Base-by-base conservation (phyloP, 805 yeast genomes). In the Lipomyces oligophaga region DNA sequence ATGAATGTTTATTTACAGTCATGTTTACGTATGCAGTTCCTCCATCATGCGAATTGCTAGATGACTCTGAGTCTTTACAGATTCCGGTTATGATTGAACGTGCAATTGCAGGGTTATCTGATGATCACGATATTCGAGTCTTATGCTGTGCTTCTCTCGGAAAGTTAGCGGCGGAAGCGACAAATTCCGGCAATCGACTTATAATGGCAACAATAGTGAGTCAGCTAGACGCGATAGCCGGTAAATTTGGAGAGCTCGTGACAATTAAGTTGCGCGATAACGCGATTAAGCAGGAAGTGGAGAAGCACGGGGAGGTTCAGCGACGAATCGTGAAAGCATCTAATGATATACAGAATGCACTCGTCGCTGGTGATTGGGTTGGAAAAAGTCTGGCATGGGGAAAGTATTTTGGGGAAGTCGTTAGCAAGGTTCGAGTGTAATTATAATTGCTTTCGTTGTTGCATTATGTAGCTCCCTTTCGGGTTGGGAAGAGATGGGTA, bases 221-320 rank as follows among this genome's bases (percentile, higher is more conserved):
- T n/a, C 49, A 45, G 3, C 38, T 59, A 11, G 59, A 57, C 10
- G 45, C 36, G 7, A 43, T 72, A 31, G 64, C 65, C 21, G 65
- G 62, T 3, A 64, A 73, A n/a, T 67, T 72, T 40, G 65, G 63
- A 8, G 72, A 70, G 38, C 67, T 74, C 21, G 56, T 77, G 43
- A 69, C 68, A 33, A 72, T 72, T 43, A 79, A 75, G 50, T 64
- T 79, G 43, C 73, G 77, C 50, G 80, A 76, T 21, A 79, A 74
- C 43, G 82, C 86, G 5, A 78, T 80, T n/a, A 75, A 80, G 43
- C 85, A 81, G 60, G 86, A 80, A 47, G 63, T 75, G 20, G 87
- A 81, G 57, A 74, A 72, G 47, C 72, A 71, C 43, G 73, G 75
- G 46, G 83, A 79, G 50, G 45, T 62, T 13, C 56, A 54, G 28